phyloP scores from a whole-genome alignment of 2,329 filamentous ascomycete genomes.

The Trichoderma guizhouense region DNA sequence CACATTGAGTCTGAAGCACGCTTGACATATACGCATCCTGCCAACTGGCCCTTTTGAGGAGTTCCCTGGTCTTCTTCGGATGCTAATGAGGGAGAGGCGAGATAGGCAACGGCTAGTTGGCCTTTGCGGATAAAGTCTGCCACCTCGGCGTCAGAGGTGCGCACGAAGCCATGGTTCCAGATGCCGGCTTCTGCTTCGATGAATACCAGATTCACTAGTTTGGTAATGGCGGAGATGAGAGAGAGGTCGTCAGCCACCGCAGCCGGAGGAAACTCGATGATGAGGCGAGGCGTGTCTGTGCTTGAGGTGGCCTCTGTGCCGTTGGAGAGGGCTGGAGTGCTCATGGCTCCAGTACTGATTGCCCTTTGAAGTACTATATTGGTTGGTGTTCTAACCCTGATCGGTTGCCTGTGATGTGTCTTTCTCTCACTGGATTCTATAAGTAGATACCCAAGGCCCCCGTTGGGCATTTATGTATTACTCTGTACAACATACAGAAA shows the following conservation, averaged over 20 bases:
- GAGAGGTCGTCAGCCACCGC: constrained; percentile 23
- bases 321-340: background rate
- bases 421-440: background rate
- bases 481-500: background rate
- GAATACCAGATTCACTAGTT: constrained; percentile 30
- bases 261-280: constrained; percentile 23
- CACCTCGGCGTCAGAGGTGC: constrained; percentile 26
- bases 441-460: background rate
- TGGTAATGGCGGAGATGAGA: constrained; percentile 20
- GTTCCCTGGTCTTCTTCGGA: background rate
- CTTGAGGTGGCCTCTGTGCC: background rate
- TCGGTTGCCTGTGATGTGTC: background rate
- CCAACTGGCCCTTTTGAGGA: background rate
- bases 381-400: background rate
- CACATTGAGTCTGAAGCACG: constrained; percentile 22
- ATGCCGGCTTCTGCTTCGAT: constrained; percentile 27
- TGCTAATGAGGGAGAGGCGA: background rate
- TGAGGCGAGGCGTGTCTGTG: constrained; percentile 1
- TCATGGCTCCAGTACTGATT: background rate
- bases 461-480: background rate
- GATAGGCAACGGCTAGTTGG: constrained; percentile 27
- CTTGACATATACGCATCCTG: constrained; percentile 31
- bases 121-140: constrained; percentile 22
- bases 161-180: constrained; percentile 27
- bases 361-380: background rate